Base-by-base conservation (phyloP, 371 early-diverging fungal genomes). In the Smittium culicis region DNA sequence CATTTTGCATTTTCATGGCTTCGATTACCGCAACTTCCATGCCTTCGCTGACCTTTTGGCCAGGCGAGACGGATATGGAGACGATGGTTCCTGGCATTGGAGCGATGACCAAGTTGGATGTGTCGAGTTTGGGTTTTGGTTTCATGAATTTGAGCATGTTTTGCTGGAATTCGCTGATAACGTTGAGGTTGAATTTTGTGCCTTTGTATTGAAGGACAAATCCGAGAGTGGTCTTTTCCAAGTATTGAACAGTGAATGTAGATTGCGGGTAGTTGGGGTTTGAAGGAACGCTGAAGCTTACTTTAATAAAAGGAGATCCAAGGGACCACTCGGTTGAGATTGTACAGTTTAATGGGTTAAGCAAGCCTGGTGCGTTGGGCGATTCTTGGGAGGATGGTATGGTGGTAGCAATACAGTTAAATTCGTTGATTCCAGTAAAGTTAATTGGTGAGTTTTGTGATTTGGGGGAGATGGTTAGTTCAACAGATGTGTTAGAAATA, bases 1-100 rank as follows among this genome's bases (percentile, higher is more conserved):
- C 84, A 70, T 96, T 94, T 80, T 96, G 95, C 97, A 96, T 96
- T 82, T 96, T 96, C 97, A 96, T 96, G 27, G 97, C 97, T 72
- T 96, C 97, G 55, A 96, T 79, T 31, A 96, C 82, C 0, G 88
- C 89, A 11, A 97, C 73, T 70, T 92, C 93, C 2, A 79, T 77
- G 0, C 98, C 98, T 75, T 92, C 87, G 1, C 83, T 79, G 1
- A 94, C 86, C 25, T 81, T 76, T 69, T 97, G 91, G 20, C 94
- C 95, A 31, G 76, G 85, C 74, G 86, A 83, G 57, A 93, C 93
- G 27, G 87, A 83, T 0, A 97, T 77, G 34, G 86, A 86, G 31
- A 94, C 85, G 2, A 97, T 90, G 16, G 83, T 78, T 20, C 98
- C 95, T 8, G 98, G 94, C 96, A 97, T 97, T 3, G 98, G 96